Evolutionary conservation across 2,329 filamentous ascomycete species (phyloP).

Genomic region (Epichloe bromicola): DNA sequence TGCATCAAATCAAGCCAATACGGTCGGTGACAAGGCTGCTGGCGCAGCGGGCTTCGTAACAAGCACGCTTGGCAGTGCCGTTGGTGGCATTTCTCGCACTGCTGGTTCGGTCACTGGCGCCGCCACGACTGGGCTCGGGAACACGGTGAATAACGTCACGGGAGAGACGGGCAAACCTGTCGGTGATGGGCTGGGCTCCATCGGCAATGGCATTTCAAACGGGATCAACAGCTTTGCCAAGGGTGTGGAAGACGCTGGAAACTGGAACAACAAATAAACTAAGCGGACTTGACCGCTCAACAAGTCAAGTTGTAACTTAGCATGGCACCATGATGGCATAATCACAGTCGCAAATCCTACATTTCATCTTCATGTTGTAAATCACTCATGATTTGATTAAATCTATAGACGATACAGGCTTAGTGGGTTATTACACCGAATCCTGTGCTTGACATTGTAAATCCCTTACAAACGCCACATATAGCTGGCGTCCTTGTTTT

Average conservation of each 20-base stretch:
- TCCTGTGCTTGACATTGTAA: background rate
- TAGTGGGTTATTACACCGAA: background rate
- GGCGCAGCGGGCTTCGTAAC: conserved; percentile 27
- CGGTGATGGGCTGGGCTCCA: conserved; percentile 39
- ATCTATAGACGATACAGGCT: background rate
- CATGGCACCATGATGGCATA: background rate
- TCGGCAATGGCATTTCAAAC: conserved; percentile 40
- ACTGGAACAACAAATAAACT: conserved; percentile 33
- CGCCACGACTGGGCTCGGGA: conserved; percentile 41
- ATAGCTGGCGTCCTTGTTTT: background rate
- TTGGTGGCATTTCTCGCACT: conserved; percentile 27
- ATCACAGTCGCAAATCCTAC: background rate
- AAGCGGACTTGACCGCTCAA: background rate
- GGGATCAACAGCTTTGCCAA: conserved; percentile 35
- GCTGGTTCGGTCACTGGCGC: conserved; percentile 33
- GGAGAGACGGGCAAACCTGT: conserved; percentile 41
- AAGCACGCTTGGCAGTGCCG: conserved; percentile 26
- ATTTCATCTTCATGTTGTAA: no score
- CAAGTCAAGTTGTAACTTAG: background rate
- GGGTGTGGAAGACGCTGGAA: conserved; percentile 43
- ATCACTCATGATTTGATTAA: background rate
- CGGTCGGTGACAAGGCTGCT: conserved; percentile 16
- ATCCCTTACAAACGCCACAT: background rate
- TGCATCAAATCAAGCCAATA: conserved; percentile 12
- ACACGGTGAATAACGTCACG: conserved; percentile 40